Evolutionary conservation across 2,329 filamentous ascomycete genomes (phyloP), one percentile per base, ranked within the genome.

Genomic region (Alternaria sp.): DNA sequence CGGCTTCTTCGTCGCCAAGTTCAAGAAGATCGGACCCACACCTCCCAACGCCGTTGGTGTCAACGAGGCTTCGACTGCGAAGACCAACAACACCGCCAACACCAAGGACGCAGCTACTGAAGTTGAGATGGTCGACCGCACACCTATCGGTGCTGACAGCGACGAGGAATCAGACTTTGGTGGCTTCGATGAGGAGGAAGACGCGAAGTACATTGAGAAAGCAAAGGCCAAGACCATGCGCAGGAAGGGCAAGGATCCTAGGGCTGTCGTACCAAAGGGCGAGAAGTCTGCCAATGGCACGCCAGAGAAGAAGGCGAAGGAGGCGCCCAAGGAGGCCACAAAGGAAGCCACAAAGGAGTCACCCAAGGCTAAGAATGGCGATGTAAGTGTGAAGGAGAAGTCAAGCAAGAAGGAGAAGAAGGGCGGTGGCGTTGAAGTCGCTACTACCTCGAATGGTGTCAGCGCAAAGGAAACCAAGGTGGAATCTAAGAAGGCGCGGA

Each of bases 1-100:
- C 78, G 95, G 95, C 66, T 99, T 99, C 89, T 99, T 93, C 78
- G 95, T 99, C 63, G 92, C 93, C 74, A 99, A 99, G 81, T 91
- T 99, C 82, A 94, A 97, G 81, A 99, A 99, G 86, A 88, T 88
- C 16, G 94, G 89, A 0, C 91, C 92, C 3, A 92, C 91, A 41
- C 90, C 92, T 1, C 81, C 85, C 58, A 87, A 86, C 55, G 84
- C 85, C 2, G 82, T 85, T 9, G 74, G 74, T 22, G 70, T 65
- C 28, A 67, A 63, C 43, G 68, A 68, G 40, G 59, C 63, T 73
- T 57, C 65, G 75, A 54, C 44, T 5, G 77, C 60, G 38, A 67
- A 63, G 49, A 18, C 80, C 56, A 79, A 80, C 51, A 76, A 70
- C 25, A 74, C 78, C 32, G 67, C 72, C 30, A 50, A 38, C 2